Conservation (phyloP, 2,329 filamentous ascomycete genomes). For the Calycina herbarum region DNA sequence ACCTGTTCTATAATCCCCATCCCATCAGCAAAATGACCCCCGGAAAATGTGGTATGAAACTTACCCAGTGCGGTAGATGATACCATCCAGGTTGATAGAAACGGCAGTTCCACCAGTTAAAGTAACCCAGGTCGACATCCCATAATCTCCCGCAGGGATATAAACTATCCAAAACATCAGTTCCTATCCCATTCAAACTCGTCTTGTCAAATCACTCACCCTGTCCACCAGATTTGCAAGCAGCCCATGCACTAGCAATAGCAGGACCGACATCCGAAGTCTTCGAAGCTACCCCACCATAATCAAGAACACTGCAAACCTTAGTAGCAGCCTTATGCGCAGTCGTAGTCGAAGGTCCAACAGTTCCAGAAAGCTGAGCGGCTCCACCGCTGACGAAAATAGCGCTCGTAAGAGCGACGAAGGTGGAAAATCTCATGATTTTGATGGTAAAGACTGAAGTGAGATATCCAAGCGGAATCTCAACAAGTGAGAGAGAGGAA, state of each 20-base stretch:
- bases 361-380: constrained; percentile 29
- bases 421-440: constrained; percentile 21
- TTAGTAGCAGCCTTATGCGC: constrained; percentile 29
- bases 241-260: constrained; percentile 44
- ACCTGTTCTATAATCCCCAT: constrained; percentile 13
- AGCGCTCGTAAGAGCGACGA: constrained; percentile 12
- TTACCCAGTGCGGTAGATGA: constrained; percentile 50
- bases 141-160: constrained; percentile 45
- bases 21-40: background rate
- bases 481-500: background rate
- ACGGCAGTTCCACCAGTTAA: constrained; percentile 48
- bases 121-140: constrained; percentile 50
- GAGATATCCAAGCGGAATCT: background rate
- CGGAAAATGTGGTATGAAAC: background rate
- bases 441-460: background rate
- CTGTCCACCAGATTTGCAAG: constrained; percentile 45
- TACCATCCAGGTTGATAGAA: constrained; percentile 53
- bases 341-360: constrained; percentile 31
- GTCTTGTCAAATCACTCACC: constrained; percentile 13
- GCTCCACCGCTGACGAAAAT: constrained; percentile 17
- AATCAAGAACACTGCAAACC: constrained; percentile 47
- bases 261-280: constrained; percentile 47
- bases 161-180: constrained; percentile 20
- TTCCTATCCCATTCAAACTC: background rate
- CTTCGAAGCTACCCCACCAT: constrained; percentile 48